Percentiles rank a stretch among this genome's conserved stretches.
Evolutionary conservation across 306 rosid species (phyloP).

Genomic region (Oemleria cerasiformis): DNA sequence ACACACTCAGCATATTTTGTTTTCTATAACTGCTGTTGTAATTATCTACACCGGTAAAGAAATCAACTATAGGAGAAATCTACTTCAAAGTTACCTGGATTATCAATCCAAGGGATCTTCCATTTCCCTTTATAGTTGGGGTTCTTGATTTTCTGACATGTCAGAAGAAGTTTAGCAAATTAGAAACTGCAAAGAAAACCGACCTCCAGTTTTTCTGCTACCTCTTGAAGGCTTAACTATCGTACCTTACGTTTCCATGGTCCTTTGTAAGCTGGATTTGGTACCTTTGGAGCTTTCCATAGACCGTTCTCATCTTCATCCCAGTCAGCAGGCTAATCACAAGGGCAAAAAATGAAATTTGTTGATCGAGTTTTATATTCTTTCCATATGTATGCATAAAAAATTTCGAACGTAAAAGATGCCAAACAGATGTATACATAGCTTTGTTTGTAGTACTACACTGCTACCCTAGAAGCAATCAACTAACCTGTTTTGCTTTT

Average conservation of each 20-base stretch:
- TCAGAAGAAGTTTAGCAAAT: conserved; percentile 21
- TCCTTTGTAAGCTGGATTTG: conserved; percentile 93
- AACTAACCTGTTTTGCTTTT: conserved; percentile 68
- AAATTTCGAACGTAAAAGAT: neutral
- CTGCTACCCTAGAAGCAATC: conserved; percentile 1
- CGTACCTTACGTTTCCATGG: conserved; percentile 90
- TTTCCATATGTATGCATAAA: neutral
- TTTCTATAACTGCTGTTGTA: conserved; percentile 21
- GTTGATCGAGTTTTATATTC: neutral
- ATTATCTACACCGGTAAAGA: neutral
- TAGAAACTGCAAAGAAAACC: conserved; percentile 7
- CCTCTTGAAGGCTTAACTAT: conserved; percentile 26
- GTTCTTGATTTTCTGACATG: conserved; percentile 81
- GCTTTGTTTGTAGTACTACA: neutral
- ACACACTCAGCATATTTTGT: conserved; percentile 11
- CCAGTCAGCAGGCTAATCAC: conserved; percentile 77
- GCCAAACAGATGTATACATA: neutral
- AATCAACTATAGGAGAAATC: neutral
- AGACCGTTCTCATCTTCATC: conserved; percentile 88
- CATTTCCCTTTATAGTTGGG: conserved; percentile 96
- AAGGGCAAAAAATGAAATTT: neutral
- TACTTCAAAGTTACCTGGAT: conserved; percentile 64
- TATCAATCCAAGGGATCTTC: conserved; percentile 90
- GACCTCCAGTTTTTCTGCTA: conserved; percentile 13
- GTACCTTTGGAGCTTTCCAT: conserved; percentile 85